Conservation (phyloP, 768 basidiomycete species). For the Boletus barrowsii region DNA sequence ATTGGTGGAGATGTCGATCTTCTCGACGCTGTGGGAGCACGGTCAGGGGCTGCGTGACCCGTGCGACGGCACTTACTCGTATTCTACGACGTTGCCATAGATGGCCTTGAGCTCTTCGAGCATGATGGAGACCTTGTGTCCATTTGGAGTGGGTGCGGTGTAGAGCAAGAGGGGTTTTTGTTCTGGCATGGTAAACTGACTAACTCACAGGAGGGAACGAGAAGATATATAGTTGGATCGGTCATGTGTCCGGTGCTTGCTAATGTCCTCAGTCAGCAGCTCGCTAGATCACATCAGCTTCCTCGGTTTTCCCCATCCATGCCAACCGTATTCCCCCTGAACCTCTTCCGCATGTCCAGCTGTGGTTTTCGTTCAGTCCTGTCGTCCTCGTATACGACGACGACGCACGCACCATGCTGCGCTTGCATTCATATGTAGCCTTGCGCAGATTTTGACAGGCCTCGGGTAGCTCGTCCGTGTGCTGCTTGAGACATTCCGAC, state of each 20-base stretch:
- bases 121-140: conserved; percentile 44
- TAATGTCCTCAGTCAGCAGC: conserved; percentile 17
- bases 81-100: conserved; percentile 45
- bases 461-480: conserved; percentile 73
- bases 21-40: conserved; percentile 39
- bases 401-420: conserved; percentile 66
- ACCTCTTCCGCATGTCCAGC: conserved; percentile 84
- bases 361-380: conserved; percentile 21
- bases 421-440: conserved; percentile 88
- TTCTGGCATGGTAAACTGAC: conserved; percentile 15
- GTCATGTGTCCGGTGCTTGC: conserved; percentile 18
- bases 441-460: conserved; percentile 75
- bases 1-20: conserved; percentile 58
- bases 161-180: conserved; percentile 30
- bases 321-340: conserved; percentile 68
- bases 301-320: conserved; percentile 32
- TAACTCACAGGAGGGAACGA: background rate
- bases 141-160: conserved; percentile 57
- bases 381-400: background rate
- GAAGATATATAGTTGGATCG: conserved; percentile 11
- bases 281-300: background rate
- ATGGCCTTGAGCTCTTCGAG: conserved; percentile 62
- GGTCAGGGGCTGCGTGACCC: background rate
- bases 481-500: conserved; percentile 78
- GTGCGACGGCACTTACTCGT: conserved; percentile 39